phyloP scores from a whole-genome alignment of 176 grass and related monocot species.

The Otatea glauca region DNA sequence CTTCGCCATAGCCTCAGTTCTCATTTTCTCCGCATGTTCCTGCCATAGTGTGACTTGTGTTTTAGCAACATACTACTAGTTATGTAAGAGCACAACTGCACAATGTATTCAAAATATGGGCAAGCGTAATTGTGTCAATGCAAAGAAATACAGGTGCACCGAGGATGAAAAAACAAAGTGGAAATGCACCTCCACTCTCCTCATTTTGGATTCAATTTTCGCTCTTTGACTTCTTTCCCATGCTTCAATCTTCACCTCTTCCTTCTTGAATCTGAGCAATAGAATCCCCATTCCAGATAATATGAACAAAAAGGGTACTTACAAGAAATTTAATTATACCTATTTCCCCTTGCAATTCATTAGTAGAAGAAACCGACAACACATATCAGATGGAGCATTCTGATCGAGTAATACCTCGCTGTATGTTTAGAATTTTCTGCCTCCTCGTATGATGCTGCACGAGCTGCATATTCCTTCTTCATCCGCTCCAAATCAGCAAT shows the following conservation, averaged over 20 bases:
- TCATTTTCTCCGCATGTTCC: slow-evolving; percentile 75
- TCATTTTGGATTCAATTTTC: slow-evolving; percentile 81
- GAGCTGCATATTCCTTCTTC: slow-evolving; percentile 67
- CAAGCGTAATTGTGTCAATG: not conserved
- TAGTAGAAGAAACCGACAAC: not conserved
- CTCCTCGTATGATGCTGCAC: slow-evolving; percentile 78
- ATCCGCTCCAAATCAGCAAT: slow-evolving; percentile 58
- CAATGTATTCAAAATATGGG: not conserved
- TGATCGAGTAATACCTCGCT: slow-evolving; percentile 65
- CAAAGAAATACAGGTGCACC: not conserved
- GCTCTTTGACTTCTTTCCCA: slow-evolving; percentile 71
- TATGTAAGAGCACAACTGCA: not conserved
- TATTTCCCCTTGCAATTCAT: slow-evolving; percentile 17
- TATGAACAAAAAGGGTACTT: not conserved
- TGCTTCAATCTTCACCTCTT: slow-evolving; percentile 92
- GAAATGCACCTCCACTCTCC: slow-evolving; percentile 70
- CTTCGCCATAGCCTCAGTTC: slow-evolving; percentile 58
- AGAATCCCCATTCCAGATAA: slow-evolving; percentile 3
- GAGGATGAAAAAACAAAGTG: not conserved
- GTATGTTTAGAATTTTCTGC: slow-evolving; percentile 82
- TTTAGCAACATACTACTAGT: not conserved
- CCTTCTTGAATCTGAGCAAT: slow-evolving; percentile 72
- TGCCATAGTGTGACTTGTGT: slow-evolving; percentile 18
- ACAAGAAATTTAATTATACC: not conserved
- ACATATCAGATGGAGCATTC: slow-evolving; percentile 1